Evolutionary conservation across 345 rosid species (phyloP).

Genomic region (Melaleuca alternifolia): DNA sequence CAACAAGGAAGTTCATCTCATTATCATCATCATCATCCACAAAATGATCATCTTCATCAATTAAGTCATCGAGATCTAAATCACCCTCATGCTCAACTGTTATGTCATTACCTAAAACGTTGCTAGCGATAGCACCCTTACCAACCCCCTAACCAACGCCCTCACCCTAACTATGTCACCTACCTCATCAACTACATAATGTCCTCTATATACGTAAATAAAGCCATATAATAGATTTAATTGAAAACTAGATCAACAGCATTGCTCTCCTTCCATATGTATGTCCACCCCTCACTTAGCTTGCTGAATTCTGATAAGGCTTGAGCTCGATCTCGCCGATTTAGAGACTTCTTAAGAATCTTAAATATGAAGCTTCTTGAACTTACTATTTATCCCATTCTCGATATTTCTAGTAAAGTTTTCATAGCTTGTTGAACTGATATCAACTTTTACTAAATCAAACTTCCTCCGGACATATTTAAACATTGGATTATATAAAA

Average conservation of each 20-base stretch:
- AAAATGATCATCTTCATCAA: background rate
- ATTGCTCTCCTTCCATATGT: too few relatives aligned
- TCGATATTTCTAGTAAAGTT: background rate
- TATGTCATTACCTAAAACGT: background rate
- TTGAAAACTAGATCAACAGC: too few relatives aligned
- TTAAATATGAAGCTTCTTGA: background rate
- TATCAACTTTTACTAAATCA: background rate
- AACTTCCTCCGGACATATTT: background rate
- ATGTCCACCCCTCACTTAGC: too few relatives aligned
- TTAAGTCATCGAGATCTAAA: background rate
- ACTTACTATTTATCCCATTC: background rate
- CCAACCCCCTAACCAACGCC: background rate
- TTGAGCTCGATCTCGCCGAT: too few relatives aligned
- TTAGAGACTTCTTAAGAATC: too few relatives aligned
- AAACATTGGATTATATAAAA: too few relatives aligned
- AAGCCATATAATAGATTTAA: too few relatives aligned
- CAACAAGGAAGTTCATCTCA: too few relatives aligned
- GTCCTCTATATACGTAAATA: too few relatives aligned
- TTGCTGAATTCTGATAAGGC: too few relatives aligned
- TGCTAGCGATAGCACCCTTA: background rate
- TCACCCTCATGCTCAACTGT: background rate
- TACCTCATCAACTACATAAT: too few relatives aligned
- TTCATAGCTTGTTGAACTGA: background rate
- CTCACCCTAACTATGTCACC: background rate
- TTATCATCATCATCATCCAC: too few relatives aligned